Percentiles rank a stretch among this genome's conserved stretches.
Conservation (phyloP, 192 early-diverging fungal species). For the Umbelopsis vinacea region DNA sequence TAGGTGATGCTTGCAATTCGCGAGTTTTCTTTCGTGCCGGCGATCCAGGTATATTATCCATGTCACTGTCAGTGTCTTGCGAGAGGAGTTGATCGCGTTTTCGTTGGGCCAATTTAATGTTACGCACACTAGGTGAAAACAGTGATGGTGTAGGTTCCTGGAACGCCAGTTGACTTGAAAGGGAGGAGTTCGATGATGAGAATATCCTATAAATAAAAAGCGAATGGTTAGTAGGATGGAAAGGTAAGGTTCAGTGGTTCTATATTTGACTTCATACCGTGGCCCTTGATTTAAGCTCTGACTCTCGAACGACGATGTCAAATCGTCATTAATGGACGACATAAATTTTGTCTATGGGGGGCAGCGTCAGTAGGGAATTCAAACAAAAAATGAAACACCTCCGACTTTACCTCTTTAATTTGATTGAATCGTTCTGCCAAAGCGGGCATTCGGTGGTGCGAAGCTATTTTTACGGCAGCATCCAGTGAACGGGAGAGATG, state of each 20-base stretch:
- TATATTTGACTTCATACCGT: not conserved
- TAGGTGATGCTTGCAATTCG: not conserved
- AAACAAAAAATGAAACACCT: not conserved
- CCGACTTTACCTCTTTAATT: slow-evolving; percentile 33
- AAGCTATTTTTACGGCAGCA: slow-evolving; percentile 84
- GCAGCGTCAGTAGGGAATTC: not conserved
- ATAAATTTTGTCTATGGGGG: not conserved
- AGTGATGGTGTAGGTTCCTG: slow-evolving; percentile 9
- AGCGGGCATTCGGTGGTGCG: slow-evolving; percentile 59
- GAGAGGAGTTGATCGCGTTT: slow-evolving; percentile 15
- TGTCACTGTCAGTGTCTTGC: slow-evolving; percentile 6
- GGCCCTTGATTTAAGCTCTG: not conserved
- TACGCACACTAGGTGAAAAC: slow-evolving; percentile 9
- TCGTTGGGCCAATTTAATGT: slow-evolving; percentile 7
- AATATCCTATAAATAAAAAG: slow-evolving; percentile 4
- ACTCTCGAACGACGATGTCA: slow-evolving; percentile 5
- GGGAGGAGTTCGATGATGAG: slow-evolving; percentile 9
- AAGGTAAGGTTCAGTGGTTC: not conserved
- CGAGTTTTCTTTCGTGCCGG: not conserved
- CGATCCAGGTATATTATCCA: slow-evolving; percentile 7
- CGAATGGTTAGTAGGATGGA: not conserved
- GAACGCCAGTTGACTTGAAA: slow-evolving; percentile 17
- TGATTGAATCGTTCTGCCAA: slow-evolving; percentile 80
- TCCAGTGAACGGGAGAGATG: slow-evolving; percentile 71
- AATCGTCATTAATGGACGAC: slow-evolving; percentile 12